phyloP scores from a whole-genome alignment of 441 rosid species.

The Cnidoscolus chayamansa region DNA sequence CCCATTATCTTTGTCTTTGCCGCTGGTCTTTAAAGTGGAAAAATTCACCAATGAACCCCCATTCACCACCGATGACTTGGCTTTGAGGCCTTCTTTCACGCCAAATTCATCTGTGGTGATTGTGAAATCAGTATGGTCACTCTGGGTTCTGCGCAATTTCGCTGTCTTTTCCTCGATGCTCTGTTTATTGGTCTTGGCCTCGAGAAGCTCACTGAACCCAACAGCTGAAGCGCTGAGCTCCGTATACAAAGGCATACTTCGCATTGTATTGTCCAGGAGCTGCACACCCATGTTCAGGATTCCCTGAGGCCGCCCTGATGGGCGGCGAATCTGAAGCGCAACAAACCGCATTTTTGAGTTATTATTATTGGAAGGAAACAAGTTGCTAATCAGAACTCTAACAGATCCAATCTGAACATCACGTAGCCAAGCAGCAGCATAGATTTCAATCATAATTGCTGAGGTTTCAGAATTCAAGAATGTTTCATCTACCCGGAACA shows the following conservation, averaged over 20 bases:
- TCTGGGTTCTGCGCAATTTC: constrained; percentile 50
- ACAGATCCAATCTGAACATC: constrained; percentile 74
- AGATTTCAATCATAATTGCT: constrained; percentile 65
- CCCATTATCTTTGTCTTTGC: background rate
- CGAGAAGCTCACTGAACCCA: constrained; percentile 25
- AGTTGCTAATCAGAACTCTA: constrained; percentile 52
- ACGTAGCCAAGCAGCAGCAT: constrained; percentile 79
- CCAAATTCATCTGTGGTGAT: constrained; percentile 21
- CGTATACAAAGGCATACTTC: constrained; percentile 70
- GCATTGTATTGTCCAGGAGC: constrained; percentile 59
- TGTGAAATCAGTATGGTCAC: constrained; percentile 58
- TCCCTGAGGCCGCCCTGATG: constrained; percentile 86
- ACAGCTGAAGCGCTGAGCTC: constrained; percentile 43
- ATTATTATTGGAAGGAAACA: constrained; percentile 48
- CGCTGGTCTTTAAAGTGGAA: background rate
- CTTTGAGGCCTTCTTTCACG: constrained; percentile 1
- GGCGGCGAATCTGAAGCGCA: constrained; percentile 78
- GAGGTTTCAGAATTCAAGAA: constrained; percentile 54
- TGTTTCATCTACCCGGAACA: constrained; percentile 64
- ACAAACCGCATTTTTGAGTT: constrained; percentile 47
- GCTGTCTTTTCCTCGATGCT: constrained; percentile 15
- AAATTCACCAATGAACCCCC: constrained; percentile 28
- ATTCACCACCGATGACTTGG: constrained; percentile 20
- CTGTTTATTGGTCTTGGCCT: constrained; percentile 15
- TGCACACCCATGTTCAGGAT: constrained; percentile 69